Base-by-base conservation (phyloP, 2,329 filamentous ascomycete species). In the Pseudonectria buxi region DNA sequence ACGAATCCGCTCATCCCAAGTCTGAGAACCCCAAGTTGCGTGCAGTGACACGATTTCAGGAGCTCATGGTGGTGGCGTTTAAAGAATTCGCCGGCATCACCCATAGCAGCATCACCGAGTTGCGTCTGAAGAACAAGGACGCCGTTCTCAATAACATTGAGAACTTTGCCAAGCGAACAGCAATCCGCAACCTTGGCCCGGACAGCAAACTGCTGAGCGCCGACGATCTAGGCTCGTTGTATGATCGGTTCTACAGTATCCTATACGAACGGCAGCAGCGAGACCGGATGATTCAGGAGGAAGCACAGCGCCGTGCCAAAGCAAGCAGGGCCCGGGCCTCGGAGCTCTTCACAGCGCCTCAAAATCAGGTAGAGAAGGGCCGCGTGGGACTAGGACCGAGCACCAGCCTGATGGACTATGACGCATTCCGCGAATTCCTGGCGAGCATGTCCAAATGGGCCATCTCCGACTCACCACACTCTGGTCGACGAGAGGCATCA, bases 11-110 rank as follows among this genome's bases (percentile, higher is more conserved):
- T 3, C 90, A 98, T 55, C 92, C 92, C 3, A 89, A 84, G 54
- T 95, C 88, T 0, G 89, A 95, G 57, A 98, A 96, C 45, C 81
- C 89, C 3, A 98, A 96, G 64, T 69, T 96, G 34, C 78, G 90
- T 35, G 87, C 89, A 0, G 92, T 98, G 35, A 98, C 94, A 6
- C 78, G 86, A 30, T 98, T 98, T 58, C 92, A 98, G 54, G 92
- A 96, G 60, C 76, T 98, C 38, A 96, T 98, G 89, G 92, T 98
- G 3, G 92, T 96, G 14, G 92, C 92, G 1, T 98, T 98, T 66
- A 96, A 95, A 51, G 92, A 98, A 56, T 98, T 98, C 56, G 84
- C 90, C 1, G 86, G 82, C 27, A 95, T 98, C 49, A 98, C 92
- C 0, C 90, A 98, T 56, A 83, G 80, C 55, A 95, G 83, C 33